phyloP scores from a whole-genome alignment of 345 rosid species.

The Carallia pectinifolia region DNA sequence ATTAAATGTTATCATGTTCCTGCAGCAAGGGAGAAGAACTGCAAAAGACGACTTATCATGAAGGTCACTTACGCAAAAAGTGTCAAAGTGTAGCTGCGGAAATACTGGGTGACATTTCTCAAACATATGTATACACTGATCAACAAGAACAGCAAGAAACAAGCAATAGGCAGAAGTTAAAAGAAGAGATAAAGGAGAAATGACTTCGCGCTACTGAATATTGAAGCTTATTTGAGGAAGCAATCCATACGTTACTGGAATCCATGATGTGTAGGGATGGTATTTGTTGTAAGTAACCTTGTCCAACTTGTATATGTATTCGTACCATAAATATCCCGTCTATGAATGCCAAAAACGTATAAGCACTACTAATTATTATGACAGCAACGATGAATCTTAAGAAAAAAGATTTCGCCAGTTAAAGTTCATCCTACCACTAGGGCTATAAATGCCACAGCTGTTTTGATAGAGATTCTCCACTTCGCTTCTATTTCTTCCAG shows the following conservation, averaged over 20 bases:
- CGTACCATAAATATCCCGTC: conserved; percentile 85
- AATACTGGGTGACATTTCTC: conserved; percentile 76
- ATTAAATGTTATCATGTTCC: too few species aligned
- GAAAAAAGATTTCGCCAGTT: conserved; percentile 7
- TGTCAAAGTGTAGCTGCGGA: conserved; percentile 86
- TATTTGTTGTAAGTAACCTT: conserved; percentile 87
- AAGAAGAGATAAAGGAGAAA: background rate
- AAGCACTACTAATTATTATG: conserved; percentile 1
- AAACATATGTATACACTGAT: conserved; percentile 86
- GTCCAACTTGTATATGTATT: conserved; percentile 91
- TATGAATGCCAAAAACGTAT: conserved; percentile 32
- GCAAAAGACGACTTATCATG: conserved; percentile 6
- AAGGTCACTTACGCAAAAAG: conserved; percentile 78
- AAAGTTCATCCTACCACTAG: conserved; percentile 46
- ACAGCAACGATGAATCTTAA: background rate
- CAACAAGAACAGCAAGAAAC: conserved; percentile 21
- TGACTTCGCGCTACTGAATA: conserved; percentile 1
- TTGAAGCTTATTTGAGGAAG: conserved; percentile 5
- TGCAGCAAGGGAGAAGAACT: background rate
- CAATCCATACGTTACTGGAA: conserved; percentile 84
- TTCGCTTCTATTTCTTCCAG: conserved; percentile 86
- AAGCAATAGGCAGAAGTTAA: conserved; percentile 8
- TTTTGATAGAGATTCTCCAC: conserved; percentile 62
- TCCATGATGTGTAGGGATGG: conserved; percentile 99
- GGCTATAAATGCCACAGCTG: conserved; percentile 49